Evolutionary conservation across 2,329 filamentous ascomycete genomes (phyloP).

Genomic region (Chrysoporthe deuterocubensis): DNA sequence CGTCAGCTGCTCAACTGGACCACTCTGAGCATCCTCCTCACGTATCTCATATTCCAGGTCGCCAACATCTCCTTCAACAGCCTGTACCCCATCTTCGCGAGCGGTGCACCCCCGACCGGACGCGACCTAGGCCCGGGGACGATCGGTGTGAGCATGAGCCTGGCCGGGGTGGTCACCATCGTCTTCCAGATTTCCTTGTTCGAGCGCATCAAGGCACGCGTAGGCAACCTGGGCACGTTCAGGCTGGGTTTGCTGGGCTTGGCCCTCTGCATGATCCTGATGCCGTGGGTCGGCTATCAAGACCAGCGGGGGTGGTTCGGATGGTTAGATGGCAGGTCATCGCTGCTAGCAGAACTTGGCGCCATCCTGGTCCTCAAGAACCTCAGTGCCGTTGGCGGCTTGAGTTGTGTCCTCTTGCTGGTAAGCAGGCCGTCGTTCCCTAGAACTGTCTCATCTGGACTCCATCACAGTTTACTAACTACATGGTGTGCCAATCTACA

Average conservation of each 20-base stretch:
- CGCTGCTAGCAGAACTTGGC: conserved; percentile 83
- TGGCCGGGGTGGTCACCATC: conserved; percentile 85
- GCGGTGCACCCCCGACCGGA: conserved; percentile 74
- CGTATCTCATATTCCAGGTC: conserved; percentile 92
- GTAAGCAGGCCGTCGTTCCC: conserved; percentile 53
- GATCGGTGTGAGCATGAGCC: conserved; percentile 83
- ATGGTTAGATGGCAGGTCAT: conserved; percentile 64
- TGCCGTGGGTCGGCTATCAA: conserved; percentile 87
- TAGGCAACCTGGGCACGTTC: conserved; percentile 88
- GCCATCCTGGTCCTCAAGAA: conserved; percentile 84
- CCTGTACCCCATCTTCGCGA: conserved; percentile 90
- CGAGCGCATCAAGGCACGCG: conserved; percentile 72
- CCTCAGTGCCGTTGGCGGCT: conserved; percentile 82
- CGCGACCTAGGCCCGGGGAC: conserved; percentile 75
- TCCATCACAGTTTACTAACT: neutral
- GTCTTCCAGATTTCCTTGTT: conserved; percentile 89
- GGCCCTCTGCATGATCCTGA: conserved; percentile 79
- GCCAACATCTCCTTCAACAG: conserved; percentile 96
- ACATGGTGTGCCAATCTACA: conserved; percentile 39
- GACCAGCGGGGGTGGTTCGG: conserved; percentile 61
- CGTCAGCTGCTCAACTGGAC: conserved; percentile 75
- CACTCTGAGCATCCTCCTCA: conserved; percentile 78
- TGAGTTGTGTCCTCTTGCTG: conserved; percentile 87
- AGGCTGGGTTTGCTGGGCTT: conserved; percentile 78
- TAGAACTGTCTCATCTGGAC: neutral